A percentile compares a stretch with the other conserved stretches of the same genome.
Evolutionary conservation across 208 protist genomes (phyloP).

Genomic region (Naegleria fowleri): DNA sequence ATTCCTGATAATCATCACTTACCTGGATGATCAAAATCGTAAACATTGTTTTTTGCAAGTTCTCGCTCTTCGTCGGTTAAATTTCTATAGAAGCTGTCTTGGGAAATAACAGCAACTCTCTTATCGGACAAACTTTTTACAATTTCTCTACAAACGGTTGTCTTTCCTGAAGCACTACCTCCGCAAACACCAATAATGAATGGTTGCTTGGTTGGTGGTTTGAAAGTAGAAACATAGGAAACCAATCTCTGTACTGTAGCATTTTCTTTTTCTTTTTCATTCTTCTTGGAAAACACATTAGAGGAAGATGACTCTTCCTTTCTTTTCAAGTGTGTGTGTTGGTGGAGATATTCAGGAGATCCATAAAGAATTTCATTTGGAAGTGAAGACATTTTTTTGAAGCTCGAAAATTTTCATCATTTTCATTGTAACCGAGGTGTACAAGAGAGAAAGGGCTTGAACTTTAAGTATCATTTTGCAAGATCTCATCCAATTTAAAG

Average conservation of each 20-base stretch:
- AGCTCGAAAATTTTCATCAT: too few relatives aligned
- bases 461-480: too few relatives aligned
- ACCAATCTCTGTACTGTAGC: background rate
- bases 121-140: slow-evolving; percentile 43
- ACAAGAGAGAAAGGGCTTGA: too few relatives aligned
- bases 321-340: background rate
- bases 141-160: slow-evolving; percentile 59
- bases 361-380: background rate
- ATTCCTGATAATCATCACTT: background rate
- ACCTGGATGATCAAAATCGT: slow-evolving; percentile 64
- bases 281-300: background rate
- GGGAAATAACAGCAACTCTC: slow-evolving; percentile 62
- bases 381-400: background rate
- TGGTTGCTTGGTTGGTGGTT: slow-evolving; percentile 19
- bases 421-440: too few relatives aligned
- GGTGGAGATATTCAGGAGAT: background rate
- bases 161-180: slow-evolving; percentile 75
- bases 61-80: slow-evolving; percentile 36
- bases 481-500: too few relatives aligned
- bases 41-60: slow-evolving; percentile 54
- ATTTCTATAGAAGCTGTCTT: slow-evolving; percentile 73
- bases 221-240: background rate
- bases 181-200: slow-evolving; percentile 71
- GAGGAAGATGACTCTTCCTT: background rate
- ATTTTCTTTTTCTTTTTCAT: background rate